Evolutionary conservation across 805 yeast genomes (phyloP).

Genomic region (Cyberlindnera bimundalis): DNA sequence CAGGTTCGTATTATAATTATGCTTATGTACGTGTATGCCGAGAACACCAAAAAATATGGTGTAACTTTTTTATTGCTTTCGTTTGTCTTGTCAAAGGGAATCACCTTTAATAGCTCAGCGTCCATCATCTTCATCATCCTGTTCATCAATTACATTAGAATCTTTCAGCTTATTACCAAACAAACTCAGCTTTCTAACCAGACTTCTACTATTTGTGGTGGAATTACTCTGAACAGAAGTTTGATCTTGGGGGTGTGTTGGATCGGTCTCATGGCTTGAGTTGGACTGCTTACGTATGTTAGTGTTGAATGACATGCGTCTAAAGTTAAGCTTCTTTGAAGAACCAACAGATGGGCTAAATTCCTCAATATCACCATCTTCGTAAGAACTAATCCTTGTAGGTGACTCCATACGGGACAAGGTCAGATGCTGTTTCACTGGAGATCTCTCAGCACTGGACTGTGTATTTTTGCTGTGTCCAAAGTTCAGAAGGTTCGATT

Average conservation of each 20-base stretch:
- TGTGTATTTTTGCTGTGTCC: constrained; percentile 23
- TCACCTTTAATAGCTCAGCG: neutral
- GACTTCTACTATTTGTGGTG: constrained; percentile 17
- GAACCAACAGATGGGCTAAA: constrained; percentile 11
- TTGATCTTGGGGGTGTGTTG: constrained; percentile 1
- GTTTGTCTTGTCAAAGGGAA: neutral
- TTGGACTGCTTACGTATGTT: constrained; percentile 21
- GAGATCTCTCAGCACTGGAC: constrained; percentile 16
- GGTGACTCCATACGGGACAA: constrained; percentile 13
- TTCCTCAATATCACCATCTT: constrained; percentile 22
- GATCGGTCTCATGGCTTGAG: constrained; percentile 17
- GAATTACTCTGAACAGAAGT: constrained; percentile 14
- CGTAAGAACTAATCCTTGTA: constrained; percentile 15
- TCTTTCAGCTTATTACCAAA: constrained; percentile 21
- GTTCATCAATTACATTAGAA: constrained; percentile 21
- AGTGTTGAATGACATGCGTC: constrained; percentile 18
- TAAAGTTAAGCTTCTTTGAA: constrained; percentile 22
- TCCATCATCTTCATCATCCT: constrained; percentile 15
- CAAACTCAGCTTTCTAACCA: constrained; percentile 26
- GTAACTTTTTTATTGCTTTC: too few species aligned
- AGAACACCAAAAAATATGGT: too few species aligned
- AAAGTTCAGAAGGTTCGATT: constrained; percentile 34
- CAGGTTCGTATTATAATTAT: too few species aligned
- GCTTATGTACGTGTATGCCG: too few species aligned
- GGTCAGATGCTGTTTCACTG: constrained; percentile 13